phyloP scores from a whole-genome alignment of 305 asterid species.

The Solanum hybrid region DNA sequence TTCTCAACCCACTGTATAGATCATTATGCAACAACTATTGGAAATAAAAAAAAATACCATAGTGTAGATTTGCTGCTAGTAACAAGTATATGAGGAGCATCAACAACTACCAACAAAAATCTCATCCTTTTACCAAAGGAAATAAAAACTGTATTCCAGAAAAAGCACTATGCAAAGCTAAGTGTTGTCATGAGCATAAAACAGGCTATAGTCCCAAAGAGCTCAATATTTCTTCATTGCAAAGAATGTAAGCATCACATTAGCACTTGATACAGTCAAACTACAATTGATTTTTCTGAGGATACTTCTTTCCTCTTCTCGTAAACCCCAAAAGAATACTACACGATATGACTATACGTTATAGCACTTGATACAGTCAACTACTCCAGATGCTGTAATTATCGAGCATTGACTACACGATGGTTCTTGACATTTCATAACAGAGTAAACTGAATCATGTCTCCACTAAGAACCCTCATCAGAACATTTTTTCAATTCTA shows the following conservation, averaged over 20 bases:
- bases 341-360: background rate
- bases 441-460: background rate
- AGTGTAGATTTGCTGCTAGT: background rate
- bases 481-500: background rate
- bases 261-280: background rate
- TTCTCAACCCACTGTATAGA: background rate
- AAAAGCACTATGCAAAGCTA: background rate
- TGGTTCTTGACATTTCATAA: background rate
- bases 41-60: background rate
- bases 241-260: background rate
- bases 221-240: background rate
- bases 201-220: background rate
- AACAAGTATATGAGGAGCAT: background rate
- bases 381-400: background rate
- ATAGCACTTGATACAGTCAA: background rate
- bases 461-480: background rate
- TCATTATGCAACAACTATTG: background rate
- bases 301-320: background rate
- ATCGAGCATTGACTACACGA: background rate
- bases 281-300: background rate
- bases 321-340: background rate
- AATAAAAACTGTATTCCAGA: background rate
- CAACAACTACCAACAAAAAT: background rate
- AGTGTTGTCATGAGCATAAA: background rate
- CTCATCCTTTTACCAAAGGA: background rate